phyloP scores from a whole-genome alignment of 2,329 filamentous ascomycete species.

The Botrytis squamosa region DNA sequence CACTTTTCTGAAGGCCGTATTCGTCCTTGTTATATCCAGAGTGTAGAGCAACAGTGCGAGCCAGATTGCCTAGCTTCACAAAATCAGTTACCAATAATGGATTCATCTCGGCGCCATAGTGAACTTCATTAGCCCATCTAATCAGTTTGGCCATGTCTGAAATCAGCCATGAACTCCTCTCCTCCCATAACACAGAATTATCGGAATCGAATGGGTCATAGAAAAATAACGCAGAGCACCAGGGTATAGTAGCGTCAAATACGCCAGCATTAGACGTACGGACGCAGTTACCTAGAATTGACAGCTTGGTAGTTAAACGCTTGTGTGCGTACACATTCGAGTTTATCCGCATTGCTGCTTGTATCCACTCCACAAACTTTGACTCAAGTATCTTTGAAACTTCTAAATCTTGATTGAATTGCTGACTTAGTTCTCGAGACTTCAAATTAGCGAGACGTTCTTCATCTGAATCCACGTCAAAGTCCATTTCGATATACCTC shows the following conservation, averaged over 20 bases:
- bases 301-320: background rate
- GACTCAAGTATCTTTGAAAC: slow-evolving; percentile 1
- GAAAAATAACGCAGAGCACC: background rate
- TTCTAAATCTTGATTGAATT: background rate
- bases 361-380: background rate
- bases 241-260: background rate
- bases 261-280: background rate
- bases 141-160: slow-evolving; percentile 1
- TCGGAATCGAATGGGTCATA: background rate
- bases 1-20: background rate
- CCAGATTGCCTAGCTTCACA: background rate
- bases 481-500: background rate
- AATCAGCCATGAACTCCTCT: background rate
- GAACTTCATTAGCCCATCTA: background rate
- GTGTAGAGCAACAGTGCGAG: background rate
- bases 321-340: background rate
- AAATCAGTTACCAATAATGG: background rate
- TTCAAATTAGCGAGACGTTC: slow-evolving; percentile 9
- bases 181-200: background rate
- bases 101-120: background rate
- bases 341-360: background rate
- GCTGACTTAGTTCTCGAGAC: slow-evolving; percentile 11
- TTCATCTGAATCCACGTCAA: slow-evolving; percentile 10
- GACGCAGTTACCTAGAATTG: background rate
- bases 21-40: background rate